Conservation (phyloP, 2,329 filamentous ascomycete genomes). For the Colletotrichum incanum region DNA sequence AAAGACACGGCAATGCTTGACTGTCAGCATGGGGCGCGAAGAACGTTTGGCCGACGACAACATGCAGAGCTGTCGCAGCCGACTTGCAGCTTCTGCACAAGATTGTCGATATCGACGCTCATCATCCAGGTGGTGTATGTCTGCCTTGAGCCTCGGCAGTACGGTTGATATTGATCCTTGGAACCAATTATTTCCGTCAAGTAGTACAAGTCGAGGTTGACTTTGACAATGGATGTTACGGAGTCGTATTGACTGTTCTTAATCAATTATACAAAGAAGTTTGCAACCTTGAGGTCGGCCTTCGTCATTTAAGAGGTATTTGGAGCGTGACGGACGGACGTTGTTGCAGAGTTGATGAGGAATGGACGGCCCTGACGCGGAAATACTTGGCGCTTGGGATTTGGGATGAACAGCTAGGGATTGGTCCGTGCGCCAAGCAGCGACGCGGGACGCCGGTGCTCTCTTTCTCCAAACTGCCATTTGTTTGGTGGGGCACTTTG, state of each 20-base stretch:
- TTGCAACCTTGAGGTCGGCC: neutral
- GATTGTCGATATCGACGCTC: neutral
- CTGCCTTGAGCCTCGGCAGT: neutral
- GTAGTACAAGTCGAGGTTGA: neutral
- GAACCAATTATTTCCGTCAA: neutral
- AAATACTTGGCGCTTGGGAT: neutral
- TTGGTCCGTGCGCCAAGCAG: conserved; percentile 26
- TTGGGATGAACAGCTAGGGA: neutral
- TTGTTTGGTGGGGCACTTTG: conserved; percentile 40
- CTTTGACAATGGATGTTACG: neutral
- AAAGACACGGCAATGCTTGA: conserved; percentile 17
- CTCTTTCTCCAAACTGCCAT: conserved; percentile 2
- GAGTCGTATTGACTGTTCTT: neutral
- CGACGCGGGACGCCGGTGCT: neutral
- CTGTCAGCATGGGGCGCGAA: conserved; percentile 2
- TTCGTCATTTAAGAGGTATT: no score
- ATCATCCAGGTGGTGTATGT: neutral
- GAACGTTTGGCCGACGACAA: neutral
- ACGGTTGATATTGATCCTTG: neutral
- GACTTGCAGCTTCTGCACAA: neutral
- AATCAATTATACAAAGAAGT: neutral
- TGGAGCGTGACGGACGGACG: neutral
- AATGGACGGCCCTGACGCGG: neutral
- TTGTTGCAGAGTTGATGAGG: neutral
- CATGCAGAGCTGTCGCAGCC: neutral